phyloP scores from a whole-genome alignment of 2,329 filamentous ascomycete species.

The Diaporthe sp. region DNA sequence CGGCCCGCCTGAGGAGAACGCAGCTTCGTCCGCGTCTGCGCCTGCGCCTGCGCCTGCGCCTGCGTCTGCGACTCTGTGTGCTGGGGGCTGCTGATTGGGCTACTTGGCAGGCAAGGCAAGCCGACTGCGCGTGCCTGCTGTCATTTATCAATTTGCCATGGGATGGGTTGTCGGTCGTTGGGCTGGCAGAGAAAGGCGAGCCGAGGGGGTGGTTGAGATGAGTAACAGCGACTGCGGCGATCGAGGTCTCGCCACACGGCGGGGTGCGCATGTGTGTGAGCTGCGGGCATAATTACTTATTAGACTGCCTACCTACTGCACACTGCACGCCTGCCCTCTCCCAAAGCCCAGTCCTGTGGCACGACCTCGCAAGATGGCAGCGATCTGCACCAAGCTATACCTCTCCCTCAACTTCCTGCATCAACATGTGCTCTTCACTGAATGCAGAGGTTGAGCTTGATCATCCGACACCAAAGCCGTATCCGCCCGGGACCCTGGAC shows the following conservation, averaged over 20 bases:
- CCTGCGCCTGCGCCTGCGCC: not conserved
- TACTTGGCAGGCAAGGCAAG: not conserved
- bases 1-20: constrained; percentile 4
- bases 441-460: not conserved
- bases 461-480: too few species aligned
- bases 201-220: constrained; percentile 11
- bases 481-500: not conserved
- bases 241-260: constrained; percentile 25
- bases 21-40: not conserved
- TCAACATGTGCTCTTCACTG: not conserved
- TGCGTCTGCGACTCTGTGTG: not conserved
- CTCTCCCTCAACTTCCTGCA: constrained; percentile 3
- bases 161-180: not conserved
- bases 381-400: constrained; percentile 19
- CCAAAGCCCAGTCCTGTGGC: not conserved
- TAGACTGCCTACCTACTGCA: too few species aligned
- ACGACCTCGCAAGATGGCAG: constrained; percentile 1
- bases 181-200: constrained; percentile 2
- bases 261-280: constrained; percentile 9
- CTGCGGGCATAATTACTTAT: not conserved
- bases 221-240: constrained; percentile 13
- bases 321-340: not conserved
- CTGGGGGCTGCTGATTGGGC: constrained; percentile 8
- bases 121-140: not conserved
- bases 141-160: constrained; percentile 13